Conservation (phyloP, 1,284 basidiomycete genomes). For the Tilletia walkeri region DNA sequence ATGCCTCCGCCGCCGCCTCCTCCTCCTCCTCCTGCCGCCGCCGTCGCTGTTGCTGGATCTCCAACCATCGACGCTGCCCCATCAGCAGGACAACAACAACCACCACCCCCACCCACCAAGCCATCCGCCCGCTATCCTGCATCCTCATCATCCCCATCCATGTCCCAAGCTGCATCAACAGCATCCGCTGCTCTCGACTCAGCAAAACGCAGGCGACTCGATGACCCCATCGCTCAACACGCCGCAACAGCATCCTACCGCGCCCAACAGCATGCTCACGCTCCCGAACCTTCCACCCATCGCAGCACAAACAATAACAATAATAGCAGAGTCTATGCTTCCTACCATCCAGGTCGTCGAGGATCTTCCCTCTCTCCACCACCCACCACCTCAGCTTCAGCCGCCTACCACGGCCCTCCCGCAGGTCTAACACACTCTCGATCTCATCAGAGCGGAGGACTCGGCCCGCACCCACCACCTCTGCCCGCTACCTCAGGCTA, state of each 20-base stretch:
- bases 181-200: not conserved
- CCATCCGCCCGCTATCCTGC: no score
- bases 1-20: no score
- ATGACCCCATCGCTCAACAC: not conserved
- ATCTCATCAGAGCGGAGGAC: not conserved
- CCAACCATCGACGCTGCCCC: no score
- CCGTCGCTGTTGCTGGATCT: no score
- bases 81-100: no score
- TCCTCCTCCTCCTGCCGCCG: no score
- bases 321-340: not conserved
- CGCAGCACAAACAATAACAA: no score
- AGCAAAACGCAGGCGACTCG: slow-evolving; percentile 4
- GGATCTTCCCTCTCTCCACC: slow-evolving; percentile 13
- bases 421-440: not conserved
- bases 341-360: not conserved
- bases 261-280: slow-evolving; percentile 10
- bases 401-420: not conserved
- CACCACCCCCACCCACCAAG: no score
- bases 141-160: not conserved
- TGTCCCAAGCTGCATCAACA: not conserved
- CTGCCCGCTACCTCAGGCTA: not conserved
- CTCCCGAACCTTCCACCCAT: not conserved
- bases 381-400: not conserved
- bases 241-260: slow-evolving; percentile 12
- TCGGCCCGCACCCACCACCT: not conserved